These are phyloP conservation scores for Volvariella surrecta DNA, from an alignment of 1,284 basidiomycete species.

Conservation along the genomic window DNA sequence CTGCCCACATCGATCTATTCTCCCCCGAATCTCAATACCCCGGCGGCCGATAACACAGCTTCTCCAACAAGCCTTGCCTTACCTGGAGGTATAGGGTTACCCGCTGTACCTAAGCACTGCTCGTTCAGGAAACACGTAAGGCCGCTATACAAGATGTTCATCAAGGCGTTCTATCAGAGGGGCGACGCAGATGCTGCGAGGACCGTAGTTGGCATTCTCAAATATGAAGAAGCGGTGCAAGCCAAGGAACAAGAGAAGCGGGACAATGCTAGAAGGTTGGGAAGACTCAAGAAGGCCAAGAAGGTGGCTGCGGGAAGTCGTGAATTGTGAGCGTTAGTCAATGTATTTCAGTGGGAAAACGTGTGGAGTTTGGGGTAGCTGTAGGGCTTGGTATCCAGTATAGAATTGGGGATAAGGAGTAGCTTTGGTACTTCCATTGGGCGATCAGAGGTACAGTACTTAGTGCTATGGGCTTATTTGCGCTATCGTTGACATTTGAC, in stretches of 20 bases:
- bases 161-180: conserved; percentile 48
- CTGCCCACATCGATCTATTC: not conserved
- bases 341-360: too few species aligned
- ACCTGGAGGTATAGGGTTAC: conserved; percentile 19
- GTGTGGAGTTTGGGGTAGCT: too few species aligned
- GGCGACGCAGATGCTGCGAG: conserved; percentile 45
- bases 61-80: conserved; percentile 17
- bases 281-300: conserved; percentile 18
- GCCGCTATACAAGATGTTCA: conserved; percentile 65
- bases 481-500: too few species aligned
- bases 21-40: too few species aligned
- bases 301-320: conserved; percentile 1
- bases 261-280: conserved; percentile 18
- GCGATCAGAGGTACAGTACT: too few species aligned
- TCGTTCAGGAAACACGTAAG: conserved; percentile 47
- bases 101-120: conserved; percentile 27
- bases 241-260: conserved; percentile 19
- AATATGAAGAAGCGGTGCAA: conserved; percentile 26
- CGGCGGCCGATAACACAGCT: too few species aligned
- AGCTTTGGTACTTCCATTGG: too few species aligned
- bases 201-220: conserved; percentile 46
- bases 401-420: too few species aligned
- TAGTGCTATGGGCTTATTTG: too few species aligned
- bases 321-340: not conserved
- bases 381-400: too few species aligned